These are phyloP conservation scores for Malassezia vespertilionis DNA, from an alignment of 1,284 basidiomycete species.

Conservation along the genomic window DNA sequence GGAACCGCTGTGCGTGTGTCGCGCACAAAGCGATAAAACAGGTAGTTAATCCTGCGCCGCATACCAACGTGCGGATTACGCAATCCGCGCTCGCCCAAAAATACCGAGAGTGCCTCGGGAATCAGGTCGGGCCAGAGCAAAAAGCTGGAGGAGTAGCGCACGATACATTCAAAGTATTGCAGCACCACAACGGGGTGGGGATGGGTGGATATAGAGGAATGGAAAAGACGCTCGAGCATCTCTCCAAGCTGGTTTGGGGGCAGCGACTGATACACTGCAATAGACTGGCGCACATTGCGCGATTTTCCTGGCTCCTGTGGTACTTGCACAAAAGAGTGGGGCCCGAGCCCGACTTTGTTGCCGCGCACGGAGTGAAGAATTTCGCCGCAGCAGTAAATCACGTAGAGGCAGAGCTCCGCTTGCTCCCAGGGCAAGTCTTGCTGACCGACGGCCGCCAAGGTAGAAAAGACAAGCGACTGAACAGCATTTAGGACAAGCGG, in stretches of 20 bases:
- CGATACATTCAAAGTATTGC: conserved; percentile 84
- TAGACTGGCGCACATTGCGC: conserved; percentile 27
- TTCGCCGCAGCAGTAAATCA: conserved; percentile 88
- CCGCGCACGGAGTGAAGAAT: conserved; percentile 37
- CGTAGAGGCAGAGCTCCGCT: conserved; percentile 79
- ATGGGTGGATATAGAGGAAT: conserved; percentile 70
- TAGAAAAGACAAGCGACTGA: conserved; percentile 61
- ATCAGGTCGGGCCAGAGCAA: conserved; percentile 68
- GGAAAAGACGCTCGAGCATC: conserved; percentile 70
- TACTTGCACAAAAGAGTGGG: conserved; percentile 38
- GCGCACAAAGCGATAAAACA: conserved; percentile 85
- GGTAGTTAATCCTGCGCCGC: conserved; percentile 74
- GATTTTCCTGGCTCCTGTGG: conserved; percentile 28
- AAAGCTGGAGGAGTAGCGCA: conserved; percentile 92
- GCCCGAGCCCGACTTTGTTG: conserved; percentile 37
- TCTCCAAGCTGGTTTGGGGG: conserved; percentile 83
- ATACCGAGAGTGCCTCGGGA: conserved; percentile 62
- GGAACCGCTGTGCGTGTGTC: conserved; percentile 65
- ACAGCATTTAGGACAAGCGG: conserved; percentile 66
- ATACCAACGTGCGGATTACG: conserved; percentile 66
- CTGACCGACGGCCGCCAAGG: conserved; percentile 58
- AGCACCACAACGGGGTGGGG: conserved; percentile 78
- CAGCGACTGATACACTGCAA: conserved; percentile 44
- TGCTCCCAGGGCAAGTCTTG: conserved; percentile 74
- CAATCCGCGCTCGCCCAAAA: conserved; percentile 80